Conservation (phyloP, 140 eudicot species). For the Cichorium intybus region DNA sequence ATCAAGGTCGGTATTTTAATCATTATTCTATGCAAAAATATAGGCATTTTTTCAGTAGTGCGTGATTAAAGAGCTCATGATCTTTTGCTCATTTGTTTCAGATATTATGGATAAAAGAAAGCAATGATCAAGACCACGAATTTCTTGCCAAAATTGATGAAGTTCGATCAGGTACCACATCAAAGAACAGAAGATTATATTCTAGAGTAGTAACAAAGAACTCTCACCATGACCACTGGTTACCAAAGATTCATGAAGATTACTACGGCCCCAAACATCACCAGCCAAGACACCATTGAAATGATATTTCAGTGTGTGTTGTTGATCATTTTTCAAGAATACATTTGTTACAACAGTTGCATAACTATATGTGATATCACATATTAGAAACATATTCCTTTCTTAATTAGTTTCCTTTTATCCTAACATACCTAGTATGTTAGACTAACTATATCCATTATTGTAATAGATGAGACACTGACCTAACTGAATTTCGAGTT, state of each 20-base stretch:
- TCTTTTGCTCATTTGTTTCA: constrained; percentile 7
- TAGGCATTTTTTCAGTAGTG: background rate
- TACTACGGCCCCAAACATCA: constrained; percentile 74
- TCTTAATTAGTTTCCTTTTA: background rate
- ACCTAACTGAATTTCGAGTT: background rate
- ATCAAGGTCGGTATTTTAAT: constrained; percentile 25
- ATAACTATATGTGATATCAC: background rate
- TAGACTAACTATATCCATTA: background rate
- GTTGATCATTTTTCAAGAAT: background rate
- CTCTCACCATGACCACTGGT: constrained; percentile 41
- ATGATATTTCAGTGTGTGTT: background rate
- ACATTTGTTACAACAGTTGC: background rate
- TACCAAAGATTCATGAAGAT: constrained; percentile 82
- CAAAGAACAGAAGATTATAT: constrained; percentile 22
- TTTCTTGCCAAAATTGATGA: constrained; percentile 5
- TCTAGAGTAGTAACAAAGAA: constrained; percentile 28
- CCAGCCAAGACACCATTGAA: constrained; percentile 68
- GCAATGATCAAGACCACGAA: constrained; percentile 11
- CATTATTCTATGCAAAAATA: constrained; percentile 3
- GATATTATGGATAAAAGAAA: constrained; percentile 5
- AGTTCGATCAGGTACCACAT: constrained; percentile 27
- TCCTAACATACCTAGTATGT: constrained; percentile 1
- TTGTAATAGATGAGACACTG: constrained; percentile 10
- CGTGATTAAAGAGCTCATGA: background rate
- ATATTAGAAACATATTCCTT: background rate